Evolutionary conservation across 345 rosid genomes (phyloP).

Genomic region (Odontarrhena argentea): DNA sequence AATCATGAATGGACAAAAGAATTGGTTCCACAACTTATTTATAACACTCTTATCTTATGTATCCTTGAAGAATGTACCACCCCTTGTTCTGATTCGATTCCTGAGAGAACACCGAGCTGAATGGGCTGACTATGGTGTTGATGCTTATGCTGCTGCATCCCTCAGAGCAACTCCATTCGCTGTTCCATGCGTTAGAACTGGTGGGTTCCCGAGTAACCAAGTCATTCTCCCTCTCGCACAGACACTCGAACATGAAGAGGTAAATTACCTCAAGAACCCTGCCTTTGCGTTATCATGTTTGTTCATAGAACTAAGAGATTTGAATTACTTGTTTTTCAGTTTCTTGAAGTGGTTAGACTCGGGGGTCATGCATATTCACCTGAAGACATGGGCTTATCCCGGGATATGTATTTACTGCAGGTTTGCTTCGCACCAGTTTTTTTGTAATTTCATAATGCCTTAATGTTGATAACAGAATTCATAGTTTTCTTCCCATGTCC

Average conservation of each 20-base stretch:
- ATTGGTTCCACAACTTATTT: background rate
- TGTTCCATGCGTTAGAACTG: constrained; percentile 74
- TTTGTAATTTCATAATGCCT: background rate
- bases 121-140: constrained; percentile 96
- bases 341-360: constrained; percentile 88
- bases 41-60: constrained; percentile 8
- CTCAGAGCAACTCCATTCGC: constrained; percentile 78
- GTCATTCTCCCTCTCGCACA: constrained; percentile 91
- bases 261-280: constrained; percentile 30
- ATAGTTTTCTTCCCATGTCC: background rate
- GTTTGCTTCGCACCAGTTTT: constrained; percentile 37
- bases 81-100: constrained; percentile 83
- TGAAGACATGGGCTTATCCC: constrained; percentile 76
- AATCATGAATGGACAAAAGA: background rate
- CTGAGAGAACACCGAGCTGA: constrained; percentile 95
- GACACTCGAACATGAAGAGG: constrained; percentile 95
- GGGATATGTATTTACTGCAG: constrained; percentile 94
- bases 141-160: constrained; percentile 78
- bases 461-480: background rate
- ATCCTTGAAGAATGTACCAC: constrained; percentile 74
- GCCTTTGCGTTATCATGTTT: background rate
- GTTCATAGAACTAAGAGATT: background rate
- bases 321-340: constrained; percentile 43
- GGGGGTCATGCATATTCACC: constrained; percentile 89
- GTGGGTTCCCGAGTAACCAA: constrained; percentile 89